Evolutionary conservation across 441 rosid species (phyloP).

Genomic region (Pelargonium myrrhifolium): DNA sequence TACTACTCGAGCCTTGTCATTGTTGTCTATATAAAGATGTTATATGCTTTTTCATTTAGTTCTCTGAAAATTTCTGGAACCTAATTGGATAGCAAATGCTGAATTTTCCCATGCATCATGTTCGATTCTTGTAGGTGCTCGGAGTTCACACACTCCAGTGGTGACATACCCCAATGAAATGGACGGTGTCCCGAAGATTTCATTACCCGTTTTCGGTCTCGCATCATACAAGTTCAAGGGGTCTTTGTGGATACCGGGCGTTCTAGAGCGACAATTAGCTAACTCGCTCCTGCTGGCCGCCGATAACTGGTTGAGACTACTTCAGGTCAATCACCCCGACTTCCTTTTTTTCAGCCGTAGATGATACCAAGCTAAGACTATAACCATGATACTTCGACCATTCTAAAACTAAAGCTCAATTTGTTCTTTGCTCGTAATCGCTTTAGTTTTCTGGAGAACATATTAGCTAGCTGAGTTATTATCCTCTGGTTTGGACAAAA

Average conservation of each 20-base stretch:
- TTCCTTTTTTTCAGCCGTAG: slow-evolving; percentile 56
- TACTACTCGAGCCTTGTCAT: no score
- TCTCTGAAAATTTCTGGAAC: no score
- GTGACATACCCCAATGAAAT: slow-evolving; percentile 26
- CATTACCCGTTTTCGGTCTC: slow-evolving; percentile 58
- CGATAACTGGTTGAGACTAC: slow-evolving; percentile 41
- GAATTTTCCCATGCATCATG: no score
- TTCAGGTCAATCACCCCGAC: slow-evolving; percentile 63
- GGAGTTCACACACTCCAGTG: slow-evolving; percentile 19
- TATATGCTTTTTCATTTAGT: background rate
- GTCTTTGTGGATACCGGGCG: slow-evolving; percentile 53
- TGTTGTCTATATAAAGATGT: no score
- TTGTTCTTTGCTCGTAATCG: background rate
- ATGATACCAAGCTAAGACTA: slow-evolving; percentile 19
- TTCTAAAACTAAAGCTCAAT: slow-evolving; percentile 15
- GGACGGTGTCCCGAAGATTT: slow-evolving; percentile 35
- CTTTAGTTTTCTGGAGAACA: background rate
- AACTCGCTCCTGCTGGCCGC: slow-evolving; percentile 47
- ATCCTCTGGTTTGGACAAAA: background rate
- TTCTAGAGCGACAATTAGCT: slow-evolving; percentile 33
- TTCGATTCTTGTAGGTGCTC: slow-evolving; percentile 39
- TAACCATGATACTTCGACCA: slow-evolving; percentile 17
- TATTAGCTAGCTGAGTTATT: background rate
- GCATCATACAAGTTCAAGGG: slow-evolving; percentile 68
- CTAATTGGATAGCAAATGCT: no score